Evolutionary conservation across 2,329 filamentous ascomycete genomes (phyloP), one percentile per base, ranked within the genome.

Genomic region (Colletotrichum sublineola): DNA sequence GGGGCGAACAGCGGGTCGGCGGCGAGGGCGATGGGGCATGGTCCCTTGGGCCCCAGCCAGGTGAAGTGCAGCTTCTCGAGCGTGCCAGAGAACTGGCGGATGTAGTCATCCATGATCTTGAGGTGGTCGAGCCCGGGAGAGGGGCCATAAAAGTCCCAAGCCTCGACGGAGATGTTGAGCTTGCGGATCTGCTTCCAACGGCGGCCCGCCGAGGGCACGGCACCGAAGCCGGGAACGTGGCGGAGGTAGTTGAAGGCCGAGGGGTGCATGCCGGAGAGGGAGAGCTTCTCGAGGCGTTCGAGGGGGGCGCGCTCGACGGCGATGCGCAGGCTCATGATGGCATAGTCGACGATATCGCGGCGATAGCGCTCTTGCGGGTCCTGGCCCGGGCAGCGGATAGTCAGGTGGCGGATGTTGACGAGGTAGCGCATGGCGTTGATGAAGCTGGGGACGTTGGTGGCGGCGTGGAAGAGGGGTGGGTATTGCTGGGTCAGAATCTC

Each of bases 401-500:
- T 92, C 71, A 97, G 85, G 79, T 96, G 93, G 57, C 89, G 86
- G 77, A 97, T 84, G 76, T 92, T 92, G 70, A 89, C 84, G 77
- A 97, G 81, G 74, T 91, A 85, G 46, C 87, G 88, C 79, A 97
- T 86, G 61, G 93, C 93, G 74, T 90, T 87, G 76, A 96, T 91
- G 83, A 97, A 97, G 50, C 93, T 93, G 6, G 93, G 89, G 8
- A 97, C 92, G 79, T 97, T 96, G 73, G 94, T 96, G 9, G 95
- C 93, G 8, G 94, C 93, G 79, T 97, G 95, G 83, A 97, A 97
- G 3, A 97, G 84, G 7, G 95, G 94, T 64, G 94, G 94, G 78
- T 97, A 97, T 82, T 97, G 94, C 79, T 94, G 91, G 18, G 94
- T 93, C 73, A 97, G 86, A 71, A 97, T 88, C 78, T 96, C 92